A percentile compares a stretch with the other conserved stretches of the same genome.
Conservation (phyloP, 75 land plant genomes). For the Selaginella moellendorffii region DNA sequence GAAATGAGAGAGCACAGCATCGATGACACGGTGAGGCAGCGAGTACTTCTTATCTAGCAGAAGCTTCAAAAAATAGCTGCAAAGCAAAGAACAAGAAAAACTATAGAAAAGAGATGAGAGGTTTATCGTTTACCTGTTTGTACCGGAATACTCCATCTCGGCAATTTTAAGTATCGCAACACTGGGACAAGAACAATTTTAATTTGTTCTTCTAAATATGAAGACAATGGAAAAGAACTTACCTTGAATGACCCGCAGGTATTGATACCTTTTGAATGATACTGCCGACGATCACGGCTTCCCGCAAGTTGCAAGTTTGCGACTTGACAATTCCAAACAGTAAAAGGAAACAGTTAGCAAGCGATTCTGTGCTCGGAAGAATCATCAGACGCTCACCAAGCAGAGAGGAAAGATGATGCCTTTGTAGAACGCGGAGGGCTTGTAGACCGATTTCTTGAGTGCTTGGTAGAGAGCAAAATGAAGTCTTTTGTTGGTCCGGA, state of each 20-base stretch:
- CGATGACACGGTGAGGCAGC: conserved; percentile 78
- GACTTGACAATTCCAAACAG: conserved; percentile 38
- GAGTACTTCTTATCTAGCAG: conserved; percentile 90
- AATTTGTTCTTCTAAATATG: conserved; percentile 4
- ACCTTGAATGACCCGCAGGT: conserved; percentile 88
- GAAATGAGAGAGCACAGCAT: conserved; percentile 72
- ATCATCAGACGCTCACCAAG: conserved; percentile 53
- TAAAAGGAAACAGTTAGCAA: background rate
- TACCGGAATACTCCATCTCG: conserved; percentile 90
- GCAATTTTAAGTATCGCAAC: conserved; percentile 84
- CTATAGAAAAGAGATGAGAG: too few species aligned
- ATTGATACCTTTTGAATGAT: conserved; percentile 78
- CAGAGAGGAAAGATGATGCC: conserved; percentile 79
- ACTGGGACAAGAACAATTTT: conserved; percentile 25
- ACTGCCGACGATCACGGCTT: conserved; percentile 91
- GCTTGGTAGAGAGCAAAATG: conserved; percentile 81
- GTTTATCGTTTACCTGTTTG: conserved; percentile 82
- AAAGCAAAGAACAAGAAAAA: too few species aligned
- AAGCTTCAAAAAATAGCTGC: conserved; percentile 91
- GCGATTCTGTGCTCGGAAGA: background rate
- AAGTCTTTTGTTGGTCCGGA: conserved; percentile 60
- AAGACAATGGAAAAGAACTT: background rate
- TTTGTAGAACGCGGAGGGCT: conserved; percentile 81
- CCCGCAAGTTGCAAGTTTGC: conserved; percentile 73
- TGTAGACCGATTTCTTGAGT: conserved; percentile 71